Conservation (phyloP, 805 yeast species). For the Ogataea populi-albae region DNA sequence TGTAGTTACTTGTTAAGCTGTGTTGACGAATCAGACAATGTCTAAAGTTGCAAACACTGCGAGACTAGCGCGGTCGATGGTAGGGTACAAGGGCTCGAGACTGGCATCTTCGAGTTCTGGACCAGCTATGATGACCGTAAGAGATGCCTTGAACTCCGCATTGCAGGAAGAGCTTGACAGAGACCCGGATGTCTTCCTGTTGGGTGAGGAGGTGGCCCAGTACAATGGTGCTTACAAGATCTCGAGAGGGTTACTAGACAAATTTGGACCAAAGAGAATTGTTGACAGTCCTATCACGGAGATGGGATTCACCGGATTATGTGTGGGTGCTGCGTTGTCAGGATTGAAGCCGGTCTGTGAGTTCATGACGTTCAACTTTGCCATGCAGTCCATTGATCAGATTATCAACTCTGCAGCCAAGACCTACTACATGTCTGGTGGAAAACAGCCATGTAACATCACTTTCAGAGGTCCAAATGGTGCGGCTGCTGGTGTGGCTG, state of each 20-base stretch:
- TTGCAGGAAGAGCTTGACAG: constrained; percentile 97
- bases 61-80: constrained; percentile 17
- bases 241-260: constrained; percentile 90
- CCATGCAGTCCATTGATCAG: constrained; percentile 99
- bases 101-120: constrained; percentile 49
- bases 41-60: constrained; percentile 8
- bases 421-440: constrained; percentile 99
- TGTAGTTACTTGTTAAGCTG: no score
- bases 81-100: constrained; percentile 23
- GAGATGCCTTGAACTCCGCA: constrained; percentile 95
- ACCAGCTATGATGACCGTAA: constrained; percentile 72
- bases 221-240: constrained; percentile 99
- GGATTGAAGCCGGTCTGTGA: constrained; percentile 97
- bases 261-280: constrained; percentile 91
- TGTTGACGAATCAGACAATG: no score
- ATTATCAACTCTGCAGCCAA: constrained; percentile 98
- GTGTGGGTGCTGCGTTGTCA: constrained; percentile 94
- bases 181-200: constrained; percentile 88
- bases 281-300: constrained; percentile 98
- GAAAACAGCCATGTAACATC: constrained; percentile 94
- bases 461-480: constrained; percentile 99
- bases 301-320: constrained; percentile 96
- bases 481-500: constrained; percentile 99
- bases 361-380: constrained; percentile 98
- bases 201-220: constrained; percentile 99